Percentiles rank a stretch among this genome's conserved stretches.
These are phyloP conservation scores for Apocynum venetum DNA, from an alignment of 257 asterid species.

Conservation along the genomic window DNA sequence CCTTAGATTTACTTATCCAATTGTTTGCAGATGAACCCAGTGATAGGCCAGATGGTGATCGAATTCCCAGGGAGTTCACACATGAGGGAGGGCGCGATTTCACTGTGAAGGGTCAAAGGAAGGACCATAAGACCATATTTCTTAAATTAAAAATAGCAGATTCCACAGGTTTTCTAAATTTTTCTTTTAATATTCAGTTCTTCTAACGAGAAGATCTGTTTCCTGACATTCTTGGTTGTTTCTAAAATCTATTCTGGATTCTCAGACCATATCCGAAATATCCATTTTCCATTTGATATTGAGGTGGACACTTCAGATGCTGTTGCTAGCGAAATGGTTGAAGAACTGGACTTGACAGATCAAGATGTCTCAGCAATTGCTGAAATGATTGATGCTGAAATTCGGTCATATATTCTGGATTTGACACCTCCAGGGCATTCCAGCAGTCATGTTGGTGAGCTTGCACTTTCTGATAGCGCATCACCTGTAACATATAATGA, in stretches of 20 bases:
- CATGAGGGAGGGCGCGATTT: conserved; percentile 80
- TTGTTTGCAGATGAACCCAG: conserved; percentile 42
- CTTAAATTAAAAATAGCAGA: conserved; percentile 81
- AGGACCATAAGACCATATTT: conserved; percentile 81
- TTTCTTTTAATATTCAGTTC: background rate
- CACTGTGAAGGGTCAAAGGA: conserved; percentile 80
- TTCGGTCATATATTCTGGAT: conserved; percentile 65
- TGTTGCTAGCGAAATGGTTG: conserved; percentile 99
- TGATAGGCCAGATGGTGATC: conserved; percentile 33
- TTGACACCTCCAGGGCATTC: conserved; percentile 59
- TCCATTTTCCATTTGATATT: conserved; percentile 91
- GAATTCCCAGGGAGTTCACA: conserved; percentile 33
- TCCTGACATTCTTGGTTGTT: background rate
- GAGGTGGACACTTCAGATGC: conserved; percentile 87
- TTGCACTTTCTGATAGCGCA: conserved; percentile 32
- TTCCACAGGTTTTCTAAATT: conserved; percentile 58
- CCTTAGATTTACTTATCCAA: background rate
- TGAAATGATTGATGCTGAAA: conserved; percentile 83
- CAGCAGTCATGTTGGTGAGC: conserved; percentile 25
- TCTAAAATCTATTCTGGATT: conserved; percentile 10
- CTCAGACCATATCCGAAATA: conserved; percentile 73
- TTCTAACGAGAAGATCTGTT: background rate
- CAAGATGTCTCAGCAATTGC: conserved; percentile 88
- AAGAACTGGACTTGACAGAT: conserved; percentile 86
- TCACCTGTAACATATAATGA: conserved; percentile 30